Conservation (phyloP, 768 basidiomycete genomes). For the Pulveroboletus frians region DNA sequence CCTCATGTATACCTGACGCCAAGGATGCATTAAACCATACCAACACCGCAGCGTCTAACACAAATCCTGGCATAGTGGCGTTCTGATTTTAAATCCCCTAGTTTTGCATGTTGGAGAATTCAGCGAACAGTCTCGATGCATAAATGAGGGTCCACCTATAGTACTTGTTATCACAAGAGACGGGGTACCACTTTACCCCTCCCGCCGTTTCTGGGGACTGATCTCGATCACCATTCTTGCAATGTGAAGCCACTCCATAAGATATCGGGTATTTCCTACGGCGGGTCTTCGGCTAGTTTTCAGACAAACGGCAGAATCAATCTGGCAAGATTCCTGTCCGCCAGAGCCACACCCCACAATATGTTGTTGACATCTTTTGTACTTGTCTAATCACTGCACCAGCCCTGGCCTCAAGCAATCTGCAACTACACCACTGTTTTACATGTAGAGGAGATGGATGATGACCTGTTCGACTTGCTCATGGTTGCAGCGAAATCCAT, state of each 20-base stretch:
- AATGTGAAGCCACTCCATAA: background rate
- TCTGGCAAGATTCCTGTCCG: background rate
- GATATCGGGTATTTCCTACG: background rate
- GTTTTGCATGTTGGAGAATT: background rate
- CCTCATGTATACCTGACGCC: conserved; percentile 3
- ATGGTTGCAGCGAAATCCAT: background rate
- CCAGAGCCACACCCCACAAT: background rate
- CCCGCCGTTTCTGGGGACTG: background rate
- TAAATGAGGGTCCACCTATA: background rate
- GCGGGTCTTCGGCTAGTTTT: background rate
- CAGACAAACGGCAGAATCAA: background rate
- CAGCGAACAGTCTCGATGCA: background rate
- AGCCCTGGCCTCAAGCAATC: background rate
- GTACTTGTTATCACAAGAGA: background rate
- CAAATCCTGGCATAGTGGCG: background rate
- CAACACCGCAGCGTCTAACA: background rate
- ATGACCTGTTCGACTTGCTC: background rate
- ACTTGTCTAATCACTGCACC: background rate
- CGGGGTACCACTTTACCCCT: background rate
- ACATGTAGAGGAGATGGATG: background rate
- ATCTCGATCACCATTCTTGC: background rate
- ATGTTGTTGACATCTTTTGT: background rate
- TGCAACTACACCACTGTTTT: background rate
- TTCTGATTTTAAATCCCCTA: background rate
- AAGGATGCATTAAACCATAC: background rate